Conservation (phyloP, 257 asterid species). For the Linderniella brevidens region DNA sequence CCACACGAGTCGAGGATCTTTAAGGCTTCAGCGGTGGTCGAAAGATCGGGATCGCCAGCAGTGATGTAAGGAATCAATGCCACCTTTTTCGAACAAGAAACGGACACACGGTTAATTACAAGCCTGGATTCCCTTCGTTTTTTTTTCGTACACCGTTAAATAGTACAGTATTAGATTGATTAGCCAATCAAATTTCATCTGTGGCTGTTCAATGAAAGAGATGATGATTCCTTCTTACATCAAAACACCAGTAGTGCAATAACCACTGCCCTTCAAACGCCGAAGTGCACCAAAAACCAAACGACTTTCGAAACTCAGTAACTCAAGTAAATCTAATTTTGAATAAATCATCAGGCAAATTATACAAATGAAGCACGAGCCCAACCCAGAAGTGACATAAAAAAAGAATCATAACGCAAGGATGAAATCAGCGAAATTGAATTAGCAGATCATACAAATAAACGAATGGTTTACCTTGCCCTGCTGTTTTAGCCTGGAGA, state of each 20-base stretch:
- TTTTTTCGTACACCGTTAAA: no score
- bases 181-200: no score
- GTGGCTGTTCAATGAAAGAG: no score
- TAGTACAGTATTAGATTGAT: no score
- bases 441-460: background rate
- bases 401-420: background rate
- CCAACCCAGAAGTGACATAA: background rate
- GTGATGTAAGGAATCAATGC: conserved; percentile 63
- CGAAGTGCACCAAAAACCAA: no score
- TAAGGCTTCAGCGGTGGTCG: conserved; percentile 63
- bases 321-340: no score
- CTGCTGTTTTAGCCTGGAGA: conserved; percentile 27
- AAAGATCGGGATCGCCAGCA: conserved; percentile 71
- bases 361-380: no score
- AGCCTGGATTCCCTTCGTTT: background rate
- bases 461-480: conserved; percentile 28
- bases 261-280: no score
- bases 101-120: background rate
- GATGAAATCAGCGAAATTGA: background rate
- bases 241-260: background rate
- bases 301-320: no score
- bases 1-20: conserved; percentile 56
- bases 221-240: background rate
- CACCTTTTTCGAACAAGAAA: conserved; percentile 27
- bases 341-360: no score